Conservation (phyloP, 176 grass and related monocot genomes). For the Guadua angustifolia region DNA sequence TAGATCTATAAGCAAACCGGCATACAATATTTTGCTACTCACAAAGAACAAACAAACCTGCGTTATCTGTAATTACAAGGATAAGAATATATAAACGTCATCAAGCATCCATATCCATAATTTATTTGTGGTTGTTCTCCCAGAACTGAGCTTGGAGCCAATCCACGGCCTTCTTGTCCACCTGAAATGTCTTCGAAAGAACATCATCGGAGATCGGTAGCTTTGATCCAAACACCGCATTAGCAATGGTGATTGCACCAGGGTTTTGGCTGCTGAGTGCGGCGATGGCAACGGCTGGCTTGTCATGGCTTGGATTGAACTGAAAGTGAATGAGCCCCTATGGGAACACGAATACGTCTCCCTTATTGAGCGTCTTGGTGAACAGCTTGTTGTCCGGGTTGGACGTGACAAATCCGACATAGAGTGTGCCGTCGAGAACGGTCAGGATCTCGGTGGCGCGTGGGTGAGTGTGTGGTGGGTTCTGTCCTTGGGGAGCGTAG, state of each 20-base stretch:
- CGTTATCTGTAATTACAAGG: background rate
- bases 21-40: background rate
- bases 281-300: background rate
- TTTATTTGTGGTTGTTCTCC: constrained; percentile 25
- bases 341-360: constrained; percentile 40
- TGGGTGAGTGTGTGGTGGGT: constrained; percentile 46
- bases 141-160: constrained; percentile 52
- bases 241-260: background rate
- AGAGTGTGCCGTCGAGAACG: constrained; percentile 31
- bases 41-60: background rate
- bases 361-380: constrained; percentile 32
- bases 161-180: constrained; percentile 31
- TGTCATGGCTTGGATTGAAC: constrained; percentile 22
- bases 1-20: background rate
- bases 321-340: constrained; percentile 45
- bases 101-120: background rate
- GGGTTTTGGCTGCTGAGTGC: background rate
- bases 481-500: background rate
- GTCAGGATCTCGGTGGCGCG: constrained; percentile 39
- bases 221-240: background rate
- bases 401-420: constrained; percentile 43
- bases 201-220: constrained; percentile 39
- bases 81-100: background rate
- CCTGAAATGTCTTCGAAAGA: constrained; percentile 42
- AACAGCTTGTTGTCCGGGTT: constrained; percentile 34